phyloP scores from a whole-genome alignment of 495 filamentous ascomycete species.

The Talaromyces liani region DNA sequence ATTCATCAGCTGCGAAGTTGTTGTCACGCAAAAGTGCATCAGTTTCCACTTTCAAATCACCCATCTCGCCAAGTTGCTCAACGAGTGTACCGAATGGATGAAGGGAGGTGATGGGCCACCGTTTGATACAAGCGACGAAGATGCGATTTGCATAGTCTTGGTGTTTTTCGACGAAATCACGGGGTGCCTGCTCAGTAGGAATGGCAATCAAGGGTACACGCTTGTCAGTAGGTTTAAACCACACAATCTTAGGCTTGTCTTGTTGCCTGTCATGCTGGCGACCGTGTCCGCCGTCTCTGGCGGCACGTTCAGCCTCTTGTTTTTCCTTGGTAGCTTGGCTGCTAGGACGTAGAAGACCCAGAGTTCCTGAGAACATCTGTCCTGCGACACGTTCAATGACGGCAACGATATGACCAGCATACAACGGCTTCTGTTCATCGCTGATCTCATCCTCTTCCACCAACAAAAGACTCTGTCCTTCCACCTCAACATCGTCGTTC shows the following conservation, averaged over 20 bases:
- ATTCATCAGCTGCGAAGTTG: constrained; percentile 96
- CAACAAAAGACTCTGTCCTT: constrained; percentile 91
- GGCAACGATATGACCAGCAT: constrained; percentile 93
- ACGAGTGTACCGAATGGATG: constrained; percentile 97
- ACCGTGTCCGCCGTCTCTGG: constrained; percentile 71
- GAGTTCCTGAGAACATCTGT: constrained; percentile 98
- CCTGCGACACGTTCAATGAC: constrained; percentile 95
- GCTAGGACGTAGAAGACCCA: constrained; percentile 88
- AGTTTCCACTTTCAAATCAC: constrained; percentile 91
- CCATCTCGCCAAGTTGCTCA: constrained; percentile 96
- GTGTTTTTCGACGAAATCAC: constrained; percentile 97
- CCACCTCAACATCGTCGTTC: constrained; percentile 98
- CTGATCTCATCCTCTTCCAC: constrained; percentile 99
- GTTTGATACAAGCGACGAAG: constrained; percentile 97
- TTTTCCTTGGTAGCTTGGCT: constrained; percentile 99
- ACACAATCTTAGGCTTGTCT: constrained; percentile 99
- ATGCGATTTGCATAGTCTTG: constrained; percentile 96
- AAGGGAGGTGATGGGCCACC: constrained; percentile 98
- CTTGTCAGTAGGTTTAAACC: constrained; percentile 99
- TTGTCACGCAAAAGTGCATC: constrained; percentile 96
- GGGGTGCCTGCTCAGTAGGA: constrained; percentile 93
- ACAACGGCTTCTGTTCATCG: constrained; percentile 94
- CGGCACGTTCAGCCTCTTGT: constrained; percentile 91
- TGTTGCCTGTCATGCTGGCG: constrained; percentile 81
- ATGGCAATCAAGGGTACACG: constrained; percentile 96